These are phyloP conservation scores for Lentinula novae-zelandiae DNA, from an alignment of 1,284 basidiomycete species.

Conservation along the genomic window DNA sequence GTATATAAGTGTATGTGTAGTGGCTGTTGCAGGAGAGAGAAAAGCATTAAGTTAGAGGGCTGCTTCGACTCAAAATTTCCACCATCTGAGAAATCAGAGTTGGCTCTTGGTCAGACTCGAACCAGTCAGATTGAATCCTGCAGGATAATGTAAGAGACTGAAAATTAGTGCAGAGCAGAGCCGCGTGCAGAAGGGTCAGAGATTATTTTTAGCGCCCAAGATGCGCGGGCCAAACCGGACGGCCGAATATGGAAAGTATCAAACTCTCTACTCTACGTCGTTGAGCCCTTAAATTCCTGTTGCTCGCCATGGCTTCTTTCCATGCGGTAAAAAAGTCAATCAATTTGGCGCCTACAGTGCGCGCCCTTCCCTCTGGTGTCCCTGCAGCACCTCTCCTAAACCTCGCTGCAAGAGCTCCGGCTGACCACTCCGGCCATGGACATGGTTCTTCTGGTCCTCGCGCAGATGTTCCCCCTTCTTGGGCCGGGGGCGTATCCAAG, in stretches of 20 bases:
- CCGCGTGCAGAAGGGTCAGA: no score
- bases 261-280: neutral
- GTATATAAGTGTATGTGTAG: neutral
- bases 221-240: neutral
- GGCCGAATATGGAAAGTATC: neutral
- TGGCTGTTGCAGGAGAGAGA: no score
- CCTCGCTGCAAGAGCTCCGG: slow-evolving; percentile 60
- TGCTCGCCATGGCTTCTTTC: slow-evolving; percentile 16
- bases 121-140: no score
- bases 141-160: no score
- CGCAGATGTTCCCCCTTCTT: slow-evolving; percentile 63
- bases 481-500: slow-evolving; percentile 55
- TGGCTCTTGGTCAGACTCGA: no score
- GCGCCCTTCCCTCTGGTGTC: slow-evolving; percentile 70
- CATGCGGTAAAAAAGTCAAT: slow-evolving; percentile 76
- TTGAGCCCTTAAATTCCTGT: slow-evolving; percentile 1
- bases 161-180: no score
- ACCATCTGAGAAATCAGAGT: no score
- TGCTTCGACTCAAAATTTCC: no score
- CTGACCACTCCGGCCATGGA: slow-evolving; percentile 56
- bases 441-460: slow-evolving; percentile 55
- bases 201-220: neutral
- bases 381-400: slow-evolving; percentile 70
- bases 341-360: slow-evolving; percentile 80
- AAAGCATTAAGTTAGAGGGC: no score